Evolutionary conservation across 176 grass and related monocot species (phyloP).

Genomic region (Avena atlantica): DNA sequence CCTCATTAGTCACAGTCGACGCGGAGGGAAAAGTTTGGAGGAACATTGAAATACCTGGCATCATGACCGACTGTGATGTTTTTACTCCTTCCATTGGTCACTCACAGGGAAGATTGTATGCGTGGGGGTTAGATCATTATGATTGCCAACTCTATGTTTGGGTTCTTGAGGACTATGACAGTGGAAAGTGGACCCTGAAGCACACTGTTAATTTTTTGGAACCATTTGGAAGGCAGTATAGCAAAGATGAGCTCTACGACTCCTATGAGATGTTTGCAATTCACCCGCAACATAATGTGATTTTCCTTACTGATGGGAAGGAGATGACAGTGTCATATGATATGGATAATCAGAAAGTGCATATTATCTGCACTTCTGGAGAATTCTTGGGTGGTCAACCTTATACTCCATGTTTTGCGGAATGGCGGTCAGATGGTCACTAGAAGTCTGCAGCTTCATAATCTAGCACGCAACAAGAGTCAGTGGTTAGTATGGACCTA

Average conservation of each 20-base stretch:
- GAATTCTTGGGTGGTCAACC: neutral
- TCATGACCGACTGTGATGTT: no score
- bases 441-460: neutral
- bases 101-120: neutral
- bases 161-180: neutral
- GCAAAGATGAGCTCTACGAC: neutral
- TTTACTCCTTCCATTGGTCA: no score
- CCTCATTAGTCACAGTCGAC: neutral
- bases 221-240: neutral
- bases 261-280: neutral
- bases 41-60: neutral
- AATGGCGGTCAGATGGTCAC: neutral
- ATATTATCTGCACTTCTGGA: neutral
- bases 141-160: neutral
- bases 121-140: neutral
- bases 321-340: constrained; percentile 15
- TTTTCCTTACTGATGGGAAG: neutral
- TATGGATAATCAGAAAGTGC: neutral
- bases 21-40: neutral
- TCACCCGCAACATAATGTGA: neutral
- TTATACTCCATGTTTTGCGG: neutral
- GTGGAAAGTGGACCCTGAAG: neutral
- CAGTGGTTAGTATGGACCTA: neutral
- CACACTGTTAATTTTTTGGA: neutral
- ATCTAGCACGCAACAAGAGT: neutral